Base-by-base conservation (phyloP, 148 eudicot genomes). In the Gaultheria prostrata region DNA sequence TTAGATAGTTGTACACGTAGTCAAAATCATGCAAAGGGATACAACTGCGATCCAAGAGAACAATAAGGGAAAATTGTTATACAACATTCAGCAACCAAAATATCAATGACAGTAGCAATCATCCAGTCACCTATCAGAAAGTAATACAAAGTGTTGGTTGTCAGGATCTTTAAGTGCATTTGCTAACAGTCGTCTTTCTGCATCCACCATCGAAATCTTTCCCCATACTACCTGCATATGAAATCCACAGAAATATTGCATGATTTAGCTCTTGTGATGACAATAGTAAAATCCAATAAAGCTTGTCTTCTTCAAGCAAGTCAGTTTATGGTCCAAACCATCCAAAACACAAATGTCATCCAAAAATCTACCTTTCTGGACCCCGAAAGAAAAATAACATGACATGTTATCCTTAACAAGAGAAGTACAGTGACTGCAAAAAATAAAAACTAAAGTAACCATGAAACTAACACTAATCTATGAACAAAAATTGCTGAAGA, bases 191-290 rank as follows among this genome's bases (percentile, higher is more conserved):
- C 99, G 91, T 84, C 90, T 91, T 87, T 97, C 99, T 76, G 99
- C 98, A 90, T 97, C 95, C 84, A 97, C 94, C 99, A 97, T 97
- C 74, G 99, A 97, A 75, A 97, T 92, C 82, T 88, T 89, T 67
- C 99, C 99, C 99, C 99, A 97, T 15, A 83, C 94, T 75, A 95
- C 99, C 98, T 97, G 93, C 88, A 83, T 59, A 69, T 46, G 75
- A 72, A 57, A 78, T 14, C 76, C 85, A 51, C 54, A 53, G 32
- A 43, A 45, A 20, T 43, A 84, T 73, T 46, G 43, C 8, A 32
- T 39, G 45, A 78, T 33, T 83, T 6, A 39, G 49, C 57, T 54
- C 32, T 33, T 32, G 8, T 21, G 50, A 39, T 21, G 50, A 35
- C 70, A n/a, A 63, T 13, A 35, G 57, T 20, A 73, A 20, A 74